Conservation (phyloP, 352 stramenopile genomes). For the Globisporangium emineosum region DNA sequence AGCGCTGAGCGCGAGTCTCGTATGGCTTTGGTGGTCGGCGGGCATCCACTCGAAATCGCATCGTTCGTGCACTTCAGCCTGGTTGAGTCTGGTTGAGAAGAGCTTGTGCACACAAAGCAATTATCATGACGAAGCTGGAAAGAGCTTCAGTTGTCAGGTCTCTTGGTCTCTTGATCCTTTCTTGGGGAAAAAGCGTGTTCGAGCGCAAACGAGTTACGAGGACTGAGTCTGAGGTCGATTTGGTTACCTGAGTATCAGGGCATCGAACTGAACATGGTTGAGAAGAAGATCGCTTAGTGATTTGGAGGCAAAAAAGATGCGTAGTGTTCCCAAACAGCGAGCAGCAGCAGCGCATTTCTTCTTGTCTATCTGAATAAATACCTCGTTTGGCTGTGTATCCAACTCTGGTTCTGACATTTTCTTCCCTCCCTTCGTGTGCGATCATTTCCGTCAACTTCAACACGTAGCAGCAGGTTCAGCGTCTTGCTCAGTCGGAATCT, state of each 20-base stretch:
- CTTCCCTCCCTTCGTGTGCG: neutral
- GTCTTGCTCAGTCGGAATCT: constrained; percentile 11
- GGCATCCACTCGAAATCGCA: neutral
- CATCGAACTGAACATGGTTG: neutral
- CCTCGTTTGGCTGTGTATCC: neutral
- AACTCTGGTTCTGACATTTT: neutral
- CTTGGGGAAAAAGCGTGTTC: neutral
- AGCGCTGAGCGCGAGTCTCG: neutral
- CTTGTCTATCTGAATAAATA: constrained; percentile 13
- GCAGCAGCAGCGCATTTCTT: constrained; percentile 2
- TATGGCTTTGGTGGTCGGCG: neutral
- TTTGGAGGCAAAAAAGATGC: neutral
- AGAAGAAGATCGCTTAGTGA: neutral
- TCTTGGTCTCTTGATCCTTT: neutral
- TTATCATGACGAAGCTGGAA: neutral
- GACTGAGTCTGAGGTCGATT: neutral
- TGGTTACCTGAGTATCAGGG: neutral
- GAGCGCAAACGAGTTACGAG: neutral
- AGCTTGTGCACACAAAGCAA: neutral
- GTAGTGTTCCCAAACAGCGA: neutral
- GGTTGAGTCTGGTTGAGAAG: neutral
- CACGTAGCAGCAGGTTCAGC: neutral
- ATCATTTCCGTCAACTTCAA: neutral
- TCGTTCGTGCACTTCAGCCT: neutral
- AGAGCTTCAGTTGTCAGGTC: neutral